These are phyloP conservation scores for Allomyces arbusculus DNA, from an alignment of 192 early-diverging fungal species.

Conservation along the genomic window DNA sequence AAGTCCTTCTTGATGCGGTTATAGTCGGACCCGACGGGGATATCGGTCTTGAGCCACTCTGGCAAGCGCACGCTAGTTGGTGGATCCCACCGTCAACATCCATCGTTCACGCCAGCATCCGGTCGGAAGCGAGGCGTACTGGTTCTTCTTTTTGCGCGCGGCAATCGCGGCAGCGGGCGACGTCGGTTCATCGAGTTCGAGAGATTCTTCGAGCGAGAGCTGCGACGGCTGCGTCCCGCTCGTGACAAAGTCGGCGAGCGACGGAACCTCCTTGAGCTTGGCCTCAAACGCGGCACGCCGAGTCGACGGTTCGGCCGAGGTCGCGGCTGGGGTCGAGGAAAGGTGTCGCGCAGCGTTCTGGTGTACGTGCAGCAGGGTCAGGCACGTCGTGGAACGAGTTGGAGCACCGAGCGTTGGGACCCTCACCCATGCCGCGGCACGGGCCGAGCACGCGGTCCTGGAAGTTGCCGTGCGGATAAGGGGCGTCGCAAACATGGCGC, in stretches of 20 bases:
- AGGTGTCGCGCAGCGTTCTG: too few relatives aligned
- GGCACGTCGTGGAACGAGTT: too few relatives aligned
- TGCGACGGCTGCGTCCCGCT: constrained; percentile 8
- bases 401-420: too few relatives aligned
- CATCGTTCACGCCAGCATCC: too few relatives aligned
- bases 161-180: constrained; percentile 4
- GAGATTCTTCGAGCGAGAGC: constrained; percentile 8
- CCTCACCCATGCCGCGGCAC: too few relatives aligned
- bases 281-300: constrained; percentile 12
- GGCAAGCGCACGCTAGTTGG: constrained; percentile 36
- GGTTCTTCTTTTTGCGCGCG: not conserved
- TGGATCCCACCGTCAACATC: not conserved
- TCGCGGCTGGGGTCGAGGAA: too few relatives aligned
- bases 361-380: too few relatives aligned
- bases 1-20: constrained; percentile 71
- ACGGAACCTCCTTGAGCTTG: constrained; percentile 22
- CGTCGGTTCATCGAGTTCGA: constrained; percentile 6
- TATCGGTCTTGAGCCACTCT: constrained; percentile 84
- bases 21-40: constrained; percentile 60
- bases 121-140: not conserved
- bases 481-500: too few relatives aligned
- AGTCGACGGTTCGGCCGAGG: too few relatives aligned
- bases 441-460: too few relatives aligned
- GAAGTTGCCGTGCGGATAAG: too few relatives aligned
- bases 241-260: constrained; percentile 25